Evolutionary conservation across 2,329 filamentous ascomycete species (phyloP), one percentile per base, ranked within the genome.

Genomic region (Cyclaneusma minus): DNA sequence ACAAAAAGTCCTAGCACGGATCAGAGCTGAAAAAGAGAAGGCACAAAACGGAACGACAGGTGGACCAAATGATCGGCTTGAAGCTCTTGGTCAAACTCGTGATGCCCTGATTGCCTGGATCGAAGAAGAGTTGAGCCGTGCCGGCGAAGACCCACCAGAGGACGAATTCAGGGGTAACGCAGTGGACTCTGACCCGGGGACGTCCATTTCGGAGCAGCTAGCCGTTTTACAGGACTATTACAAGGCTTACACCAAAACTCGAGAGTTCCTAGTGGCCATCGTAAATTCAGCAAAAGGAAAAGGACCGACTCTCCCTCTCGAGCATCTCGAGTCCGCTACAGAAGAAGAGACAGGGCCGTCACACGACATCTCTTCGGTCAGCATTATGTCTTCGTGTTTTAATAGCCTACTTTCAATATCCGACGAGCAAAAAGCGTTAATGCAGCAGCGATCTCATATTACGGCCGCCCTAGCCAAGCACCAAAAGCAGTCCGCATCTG

Each of bases 91-190:
- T 21, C 51, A 51, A 6, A 66, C 70, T 7, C 58, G 72, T 10
- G 61, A 63, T 27, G 64, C 68, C 34, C 55, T 77, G 26, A 75
- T 77, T 31, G 55, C 49, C 30, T 77, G 71, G 71, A 73, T 77
- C 30, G 71, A 77, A 44, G 52, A 50, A 4, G 72, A 76, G 42
- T 49, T 77, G 13, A 51, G 57, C 27, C 66, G 64, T 29, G 65
- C 67, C 10, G 39, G 37, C 16, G 42, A 46, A 8, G 22, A 24
- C 6, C 21, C 35, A 2, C 55, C 58, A 4, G 50, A 49, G 13
- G 43, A 46, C 2, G 48, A 45, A 1, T 42, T 36, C 1, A 43
- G 18, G 7, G 8, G 43, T 5, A 41, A 42, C 1, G 24, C n/a
- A n/a, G n/a, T n/a, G n/a, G n/a, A n/a, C n/a, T n/a, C n/a, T n/a